Evolutionary conservation across 371 early-diverging fungal genomes (phyloP), one percentile per base, ranked within the genome.

Genomic region (Mortierella sp.): DNA sequence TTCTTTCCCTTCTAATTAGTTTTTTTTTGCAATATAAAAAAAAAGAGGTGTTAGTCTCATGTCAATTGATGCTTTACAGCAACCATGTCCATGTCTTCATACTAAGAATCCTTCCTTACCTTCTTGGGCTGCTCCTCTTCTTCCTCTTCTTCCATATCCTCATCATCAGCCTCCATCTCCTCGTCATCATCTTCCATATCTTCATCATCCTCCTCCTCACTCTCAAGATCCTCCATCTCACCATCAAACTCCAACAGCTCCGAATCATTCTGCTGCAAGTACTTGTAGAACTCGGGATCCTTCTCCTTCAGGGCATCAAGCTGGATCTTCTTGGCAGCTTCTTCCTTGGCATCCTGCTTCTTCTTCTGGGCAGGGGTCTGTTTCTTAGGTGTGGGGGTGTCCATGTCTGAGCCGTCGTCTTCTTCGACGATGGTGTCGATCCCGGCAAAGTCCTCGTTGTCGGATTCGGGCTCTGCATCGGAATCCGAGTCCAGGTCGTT

Each of bases 201-300:
- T 0, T 88, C 90, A 11, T 83, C 89, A 2, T 90, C 90, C 24
- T 77, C 87, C 18, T 83, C 90, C 44, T 88, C 90, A 55, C 88
- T 90, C 14, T 81, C 89, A 72, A 84, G 89, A 24, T 90, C 93
- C 16, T 93, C 95, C 43, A 89, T 89, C 38, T 91, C 94, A 4
- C 91, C 92, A n/a, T 93, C 93, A 49, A 98, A 97, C 16, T 95
- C 91, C 72, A 98, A 90, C 74, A 97, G 92, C 46, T 87, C 93
- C 54, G 91, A 86, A 85, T 97, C 97, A 83, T 98, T 97, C 83
- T 97, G 92, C 84, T 94, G 84, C 88, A 99, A 89, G 87, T 90
- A 98, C 84, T 98, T 90, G 90, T 95, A 97, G 85, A 98, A 97
- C 78, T 95, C 94, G 10, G 98, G 98, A 83, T 98, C 98, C 79